Evolutionary conservation across 2,329 filamentous ascomycete genomes (phyloP).

Genomic region (Aureobasidium musti): DNA sequence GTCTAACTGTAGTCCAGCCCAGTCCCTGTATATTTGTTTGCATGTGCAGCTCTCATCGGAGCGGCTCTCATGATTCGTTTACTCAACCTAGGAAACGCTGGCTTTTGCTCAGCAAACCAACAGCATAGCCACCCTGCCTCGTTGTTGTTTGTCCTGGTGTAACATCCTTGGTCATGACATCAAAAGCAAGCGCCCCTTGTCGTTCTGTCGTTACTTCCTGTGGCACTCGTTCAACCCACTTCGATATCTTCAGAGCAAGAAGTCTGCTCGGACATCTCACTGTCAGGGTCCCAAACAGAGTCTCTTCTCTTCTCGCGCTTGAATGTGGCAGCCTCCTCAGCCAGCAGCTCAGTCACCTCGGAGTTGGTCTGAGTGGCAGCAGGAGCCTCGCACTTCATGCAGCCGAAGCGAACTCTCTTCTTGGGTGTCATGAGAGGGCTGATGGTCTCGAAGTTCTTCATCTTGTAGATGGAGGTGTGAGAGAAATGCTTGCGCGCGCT

Average conservation of each 20-base stretch:
- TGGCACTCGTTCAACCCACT: not conserved
- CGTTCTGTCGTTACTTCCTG: not conserved
- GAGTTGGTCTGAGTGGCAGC: not conserved
- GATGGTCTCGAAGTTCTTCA: conserved; percentile 22
- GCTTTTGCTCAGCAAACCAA: not conserved
- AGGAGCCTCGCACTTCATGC: conserved; percentile 17
- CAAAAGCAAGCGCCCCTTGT: not conserved
- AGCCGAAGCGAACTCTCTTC: conserved; percentile 26
- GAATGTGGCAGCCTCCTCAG: conserved; percentile 24
- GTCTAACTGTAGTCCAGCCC: no score
- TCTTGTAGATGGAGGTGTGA: conserved; percentile 28
- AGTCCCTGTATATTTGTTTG: not conserved
- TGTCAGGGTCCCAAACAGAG: not conserved
- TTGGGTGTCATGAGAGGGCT: conserved; percentile 20
- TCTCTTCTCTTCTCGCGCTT: conserved; percentile 27
- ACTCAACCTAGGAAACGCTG: not conserved
- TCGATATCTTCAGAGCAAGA: not conserved
- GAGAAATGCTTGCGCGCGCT: conserved; percentile 9
- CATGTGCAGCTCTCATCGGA: not conserved
- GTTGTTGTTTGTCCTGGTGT: not conserved
- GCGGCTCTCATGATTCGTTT: not conserved
- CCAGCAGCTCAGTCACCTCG: conserved; percentile 4
- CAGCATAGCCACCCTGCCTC: not conserved
- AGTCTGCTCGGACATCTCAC: not conserved
- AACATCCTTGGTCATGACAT: not conserved